Evolutionary conservation across 2,329 filamentous ascomycete genomes (phyloP).

Genomic region (Pseudogymnoascus destructans): DNA sequence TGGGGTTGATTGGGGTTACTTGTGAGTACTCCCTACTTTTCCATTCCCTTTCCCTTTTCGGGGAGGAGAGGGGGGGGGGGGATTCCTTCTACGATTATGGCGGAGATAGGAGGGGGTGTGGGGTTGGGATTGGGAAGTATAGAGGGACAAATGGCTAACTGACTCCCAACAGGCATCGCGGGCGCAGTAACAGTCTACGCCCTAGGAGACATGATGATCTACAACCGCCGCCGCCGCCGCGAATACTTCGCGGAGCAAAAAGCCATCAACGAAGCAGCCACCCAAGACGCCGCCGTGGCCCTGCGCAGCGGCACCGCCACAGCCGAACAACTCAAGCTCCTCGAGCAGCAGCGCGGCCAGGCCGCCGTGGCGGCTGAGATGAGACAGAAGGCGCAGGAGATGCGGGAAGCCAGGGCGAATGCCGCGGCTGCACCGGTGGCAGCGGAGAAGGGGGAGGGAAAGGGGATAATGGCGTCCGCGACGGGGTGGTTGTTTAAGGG

Average conservation of each 20-base stretch:
- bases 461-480: constrained; percentile 19
- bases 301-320: constrained; percentile 32
- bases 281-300: constrained; percentile 32
- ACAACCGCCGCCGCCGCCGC: constrained; percentile 51
- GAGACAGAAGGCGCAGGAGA: neutral
- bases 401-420: constrained; percentile 11
- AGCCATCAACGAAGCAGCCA: constrained; percentile 32
- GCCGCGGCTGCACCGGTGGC: constrained; percentile 13
- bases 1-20: constrained; percentile 26
- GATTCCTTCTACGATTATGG: no score
- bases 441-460: constrained; percentile 21
- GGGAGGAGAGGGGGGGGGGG: neutral
- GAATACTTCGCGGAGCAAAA: constrained; percentile 44
- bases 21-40: constrained; percentile 17
- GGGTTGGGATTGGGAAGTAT: neutral
- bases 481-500: constrained; percentile 26
- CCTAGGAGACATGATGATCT: constrained; percentile 51
- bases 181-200: constrained; percentile 50
- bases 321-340: constrained; percentile 37
- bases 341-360: constrained; percentile 48
- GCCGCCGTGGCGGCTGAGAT: constrained; percentile 27
- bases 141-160: neutral
- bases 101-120: constrained; percentile 11
- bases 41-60: neutral
- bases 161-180: constrained; percentile 35